Conservation (phyloP, 371 early-diverging fungal genomes). For the Massospora cicadina region DNA sequence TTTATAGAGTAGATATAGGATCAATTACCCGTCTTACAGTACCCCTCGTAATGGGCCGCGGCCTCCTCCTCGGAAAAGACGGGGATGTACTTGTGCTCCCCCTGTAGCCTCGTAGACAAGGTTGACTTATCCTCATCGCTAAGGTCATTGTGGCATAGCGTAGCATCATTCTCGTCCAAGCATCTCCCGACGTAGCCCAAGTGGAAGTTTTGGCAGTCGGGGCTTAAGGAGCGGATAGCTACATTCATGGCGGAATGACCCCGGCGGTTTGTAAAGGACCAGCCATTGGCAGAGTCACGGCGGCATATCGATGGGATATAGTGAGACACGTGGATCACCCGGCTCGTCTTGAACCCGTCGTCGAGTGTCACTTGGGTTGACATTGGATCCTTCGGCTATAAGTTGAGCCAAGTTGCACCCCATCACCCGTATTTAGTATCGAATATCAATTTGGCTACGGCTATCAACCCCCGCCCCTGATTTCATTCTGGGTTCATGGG, state of each 20-base stretch:
- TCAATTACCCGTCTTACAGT: conserved; percentile 63
- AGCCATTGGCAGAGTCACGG: neutral
- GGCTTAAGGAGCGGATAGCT: conserved; percentile 35
- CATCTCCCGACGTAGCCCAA: conserved; percentile 50
- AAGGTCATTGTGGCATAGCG: conserved; percentile 15
- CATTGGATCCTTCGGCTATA: too few species aligned
- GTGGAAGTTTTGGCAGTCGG: conserved; percentile 30
- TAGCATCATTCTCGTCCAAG: conserved; percentile 22
- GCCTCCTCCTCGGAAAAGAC: conserved; percentile 54
- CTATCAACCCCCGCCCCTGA: too few species aligned
- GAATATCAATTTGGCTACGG: too few species aligned
- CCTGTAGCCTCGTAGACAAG: conserved; percentile 22
- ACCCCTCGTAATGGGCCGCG: conserved; percentile 70
- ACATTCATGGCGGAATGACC: conserved; percentile 64
- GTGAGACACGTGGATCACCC: conserved; percentile 9
- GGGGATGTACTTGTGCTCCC: conserved; percentile 40
- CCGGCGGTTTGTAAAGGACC: conserved; percentile 23
- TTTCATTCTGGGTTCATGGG: too few species aligned
- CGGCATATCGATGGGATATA: conserved; percentile 6
- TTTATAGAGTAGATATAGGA: neutral
- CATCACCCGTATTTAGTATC: too few species aligned
- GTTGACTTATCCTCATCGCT: conserved; percentile 20
- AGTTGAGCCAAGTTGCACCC: too few species aligned
- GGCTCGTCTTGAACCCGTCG: neutral
- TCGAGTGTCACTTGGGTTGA: neutral